phyloP scores from a whole-genome alignment of 31 red algal genomes.

The Asparagopsis taxiformis region DNA sequence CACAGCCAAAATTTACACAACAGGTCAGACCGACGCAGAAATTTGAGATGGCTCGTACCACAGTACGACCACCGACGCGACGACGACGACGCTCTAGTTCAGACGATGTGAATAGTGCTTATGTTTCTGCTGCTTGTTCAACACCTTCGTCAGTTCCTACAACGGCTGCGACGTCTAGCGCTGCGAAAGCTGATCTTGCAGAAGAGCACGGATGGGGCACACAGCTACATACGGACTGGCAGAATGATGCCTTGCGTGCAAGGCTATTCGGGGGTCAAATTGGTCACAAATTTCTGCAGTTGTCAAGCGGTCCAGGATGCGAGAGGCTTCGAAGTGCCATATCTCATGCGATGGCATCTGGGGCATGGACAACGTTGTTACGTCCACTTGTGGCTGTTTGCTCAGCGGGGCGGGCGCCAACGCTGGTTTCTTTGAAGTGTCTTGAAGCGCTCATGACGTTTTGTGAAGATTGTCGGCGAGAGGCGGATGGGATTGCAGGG shows the following conservation, averaged over 20 bases:
- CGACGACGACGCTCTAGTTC: too few relatives aligned
- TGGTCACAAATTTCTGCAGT: constrained; percentile 1
- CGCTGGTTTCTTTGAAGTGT: not conserved
- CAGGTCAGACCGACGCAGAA: too few relatives aligned
- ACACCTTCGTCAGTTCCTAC: too few relatives aligned
- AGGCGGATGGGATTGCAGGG: too few relatives aligned
- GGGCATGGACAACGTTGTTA: constrained; percentile 1
- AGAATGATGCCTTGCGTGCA: not conserved
- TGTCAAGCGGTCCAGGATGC: not conserved
- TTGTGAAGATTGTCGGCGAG: not conserved
- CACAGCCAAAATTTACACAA: too few relatives aligned
- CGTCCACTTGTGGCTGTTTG: not conserved
- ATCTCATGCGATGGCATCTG: not conserved
- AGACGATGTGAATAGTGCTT: too few relatives aligned
- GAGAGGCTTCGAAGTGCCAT: not conserved
- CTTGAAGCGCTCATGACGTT: constrained; percentile 1
- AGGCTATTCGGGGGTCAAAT: constrained; percentile 4
- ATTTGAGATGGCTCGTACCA: too few relatives aligned
- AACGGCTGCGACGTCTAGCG: not conserved
- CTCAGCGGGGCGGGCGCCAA: constrained; percentile 1
- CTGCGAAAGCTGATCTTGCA: not conserved
- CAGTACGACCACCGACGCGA: too few relatives aligned
- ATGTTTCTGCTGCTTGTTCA: too few relatives aligned
- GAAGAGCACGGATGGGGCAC: constrained; percentile 11
- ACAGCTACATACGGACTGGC: not conserved